phyloP scores from a whole-genome alignment of 306 rosid genomes.

The Trichosanthes truncata region DNA sequence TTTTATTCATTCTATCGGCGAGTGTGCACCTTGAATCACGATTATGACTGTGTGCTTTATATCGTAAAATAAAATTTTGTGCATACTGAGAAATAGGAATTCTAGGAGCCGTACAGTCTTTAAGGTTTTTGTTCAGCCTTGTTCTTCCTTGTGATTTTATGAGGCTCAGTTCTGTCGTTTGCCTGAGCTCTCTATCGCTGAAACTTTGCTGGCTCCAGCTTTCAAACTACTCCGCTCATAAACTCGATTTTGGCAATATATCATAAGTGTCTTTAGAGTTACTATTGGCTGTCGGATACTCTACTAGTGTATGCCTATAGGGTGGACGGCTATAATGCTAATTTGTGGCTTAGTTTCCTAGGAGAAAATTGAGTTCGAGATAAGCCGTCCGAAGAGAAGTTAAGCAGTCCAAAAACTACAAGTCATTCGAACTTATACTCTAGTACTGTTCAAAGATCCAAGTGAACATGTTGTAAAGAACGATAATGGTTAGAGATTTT shows the following conservation, averaged over 20 bases:
- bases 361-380: not conserved
- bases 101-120: not conserved
- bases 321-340: not conserved
- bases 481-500: not conserved
- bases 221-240: not conserved
- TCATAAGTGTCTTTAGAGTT: not conserved
- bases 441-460: not conserved
- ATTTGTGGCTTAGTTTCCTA: not conserved
- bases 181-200: not conserved
- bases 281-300: not conserved
- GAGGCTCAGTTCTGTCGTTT: not conserved
- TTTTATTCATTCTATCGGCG: constrained; percentile 2
- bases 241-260: not conserved
- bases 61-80: not conserved
- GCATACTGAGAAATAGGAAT: not conserved
- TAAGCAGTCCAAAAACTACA: not conserved
- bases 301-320: not conserved
- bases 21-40: constrained; percentile 7
- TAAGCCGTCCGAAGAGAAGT: not conserved
- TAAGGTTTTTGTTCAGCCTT: not conserved
- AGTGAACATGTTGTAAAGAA: not conserved
- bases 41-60: not conserved
- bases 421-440: not conserved
- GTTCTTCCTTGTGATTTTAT: not conserved
- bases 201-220: not conserved